Evolutionary conservation across 148 eudicot genomes (phyloP).

Genomic region (Beta vulgaris): DNA sequence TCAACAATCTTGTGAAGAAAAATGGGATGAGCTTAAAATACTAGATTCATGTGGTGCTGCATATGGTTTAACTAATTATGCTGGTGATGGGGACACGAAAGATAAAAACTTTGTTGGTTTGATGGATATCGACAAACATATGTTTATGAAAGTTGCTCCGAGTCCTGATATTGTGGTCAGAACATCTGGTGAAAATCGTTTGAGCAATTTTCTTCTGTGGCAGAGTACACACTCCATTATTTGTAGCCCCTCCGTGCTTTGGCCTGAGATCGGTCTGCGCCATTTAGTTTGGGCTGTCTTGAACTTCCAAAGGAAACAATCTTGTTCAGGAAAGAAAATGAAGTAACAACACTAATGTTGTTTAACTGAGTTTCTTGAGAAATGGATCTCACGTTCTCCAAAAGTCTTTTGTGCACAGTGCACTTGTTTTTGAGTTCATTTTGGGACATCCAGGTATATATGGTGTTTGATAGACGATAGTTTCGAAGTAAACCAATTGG

Average conservation of each 20-base stretch:
- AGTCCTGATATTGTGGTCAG: conserved; percentile 63
- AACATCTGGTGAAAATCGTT: conserved; percentile 70
- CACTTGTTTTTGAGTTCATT: too few relatives aligned
- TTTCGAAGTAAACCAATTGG: too few relatives aligned
- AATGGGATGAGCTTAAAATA: conserved; percentile 36
- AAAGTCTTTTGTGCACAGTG: too few relatives aligned
- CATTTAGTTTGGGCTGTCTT: conserved; percentile 61
- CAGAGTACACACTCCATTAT: conserved; percentile 51
- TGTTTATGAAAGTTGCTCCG: conserved; percentile 51
- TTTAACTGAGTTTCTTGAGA: too few relatives aligned
- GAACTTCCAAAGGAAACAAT: conserved; percentile 42
- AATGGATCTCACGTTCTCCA: too few relatives aligned
- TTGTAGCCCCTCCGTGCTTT: conserved; percentile 55
- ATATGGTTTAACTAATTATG: conserved; percentile 23
- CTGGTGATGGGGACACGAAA: conserved; percentile 7
- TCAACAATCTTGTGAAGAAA: conserved; percentile 52
- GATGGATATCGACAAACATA: conserved; percentile 49
- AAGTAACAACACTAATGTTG: conserved; percentile 29
- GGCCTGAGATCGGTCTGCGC: conserved; percentile 68
- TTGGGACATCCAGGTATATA: too few relatives aligned
- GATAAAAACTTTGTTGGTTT: conserved; percentile 23
- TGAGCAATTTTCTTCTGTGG: conserved; percentile 77
- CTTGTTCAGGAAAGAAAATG: conserved; percentile 37
- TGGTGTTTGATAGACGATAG: too few relatives aligned
- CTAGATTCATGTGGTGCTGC: conserved; percentile 30